Percentiles rank a stretch among this genome's conserved stretches.
These are phyloP conservation scores for Moniliella sp. DNA, from an alignment of 1,284 basidiomycete species.

Conservation along the genomic window DNA sequence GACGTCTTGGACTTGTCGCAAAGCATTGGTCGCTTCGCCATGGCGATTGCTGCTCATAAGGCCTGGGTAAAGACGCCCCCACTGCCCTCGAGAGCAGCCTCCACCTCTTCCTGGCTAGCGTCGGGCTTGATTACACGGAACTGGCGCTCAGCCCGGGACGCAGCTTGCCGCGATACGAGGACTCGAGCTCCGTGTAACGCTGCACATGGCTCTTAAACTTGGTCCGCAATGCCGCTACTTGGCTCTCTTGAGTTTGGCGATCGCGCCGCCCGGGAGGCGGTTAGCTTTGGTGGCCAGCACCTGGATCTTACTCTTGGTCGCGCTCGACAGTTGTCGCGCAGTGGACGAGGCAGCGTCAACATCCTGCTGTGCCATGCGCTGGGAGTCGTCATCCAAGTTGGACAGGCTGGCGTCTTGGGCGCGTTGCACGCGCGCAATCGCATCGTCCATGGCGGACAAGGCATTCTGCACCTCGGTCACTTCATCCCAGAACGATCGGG, in stretches of 20 bases:
- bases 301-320: too few relatives aligned
- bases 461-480: too few relatives aligned
- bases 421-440: too few relatives aligned
- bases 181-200: slow-evolving; percentile 63
- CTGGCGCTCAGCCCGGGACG: slow-evolving; percentile 80
- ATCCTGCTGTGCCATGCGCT: slow-evolving; percentile 25
- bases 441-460: too few relatives aligned
- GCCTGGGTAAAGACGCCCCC: slow-evolving; percentile 67
- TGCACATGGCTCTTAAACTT: slow-evolving; percentile 37
- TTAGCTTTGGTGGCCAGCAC: too few relatives aligned
- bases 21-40: slow-evolving; percentile 60
- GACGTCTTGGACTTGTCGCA: slow-evolving; percentile 75
- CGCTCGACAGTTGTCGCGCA: too few relatives aligned
- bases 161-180: slow-evolving; percentile 74
- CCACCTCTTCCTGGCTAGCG: slow-evolving; percentile 61
- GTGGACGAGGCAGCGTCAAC: slow-evolving; percentile 15
- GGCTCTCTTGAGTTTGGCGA: too few relatives aligned
- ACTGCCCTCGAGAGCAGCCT: slow-evolving; percentile 51
- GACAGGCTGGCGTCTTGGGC: too few relatives aligned
- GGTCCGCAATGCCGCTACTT: slow-evolving; percentile 41
- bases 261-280: too few relatives aligned
- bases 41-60: slow-evolving; percentile 57
- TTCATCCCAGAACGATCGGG: too few relatives aligned
- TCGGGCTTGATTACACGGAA: slow-evolving; percentile 81
- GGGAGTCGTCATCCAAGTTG: slow-evolving; percentile 29